Conservation (phyloP, 192 early-diverging fungal species). For the Coemansia sp. region DNA sequence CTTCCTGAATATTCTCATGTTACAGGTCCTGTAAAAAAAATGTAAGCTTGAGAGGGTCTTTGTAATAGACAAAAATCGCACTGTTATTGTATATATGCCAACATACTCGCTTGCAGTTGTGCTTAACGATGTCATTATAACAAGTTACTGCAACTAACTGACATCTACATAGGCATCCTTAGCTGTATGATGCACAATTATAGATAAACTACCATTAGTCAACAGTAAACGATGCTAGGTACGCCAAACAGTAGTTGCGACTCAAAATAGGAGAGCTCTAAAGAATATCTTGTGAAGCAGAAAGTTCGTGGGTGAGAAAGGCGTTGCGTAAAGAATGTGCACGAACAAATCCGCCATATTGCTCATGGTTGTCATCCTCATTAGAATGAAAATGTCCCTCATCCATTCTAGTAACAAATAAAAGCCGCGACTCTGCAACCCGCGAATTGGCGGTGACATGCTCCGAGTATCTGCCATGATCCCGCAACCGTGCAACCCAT, state of each 20-base stretch:
- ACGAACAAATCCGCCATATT: slow-evolving; percentile 8
- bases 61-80: too few species aligned
- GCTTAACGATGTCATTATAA: background rate
- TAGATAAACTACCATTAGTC: background rate
- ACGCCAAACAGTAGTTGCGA: background rate
- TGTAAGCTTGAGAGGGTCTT: too few species aligned
- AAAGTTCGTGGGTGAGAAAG: slow-evolving; percentile 31
- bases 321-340: slow-evolving; percentile 40
- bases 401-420: slow-evolving; percentile 27
- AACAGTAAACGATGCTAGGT: background rate
- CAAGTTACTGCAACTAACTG: background rate
- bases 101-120: too few species aligned
- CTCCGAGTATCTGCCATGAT: slow-evolving; percentile 20
- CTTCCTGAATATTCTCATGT: too few species aligned
- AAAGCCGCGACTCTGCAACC: slow-evolving; percentile 9
- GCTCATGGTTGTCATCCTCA: background rate
- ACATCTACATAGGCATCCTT: background rate
- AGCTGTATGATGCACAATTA: too few species aligned
- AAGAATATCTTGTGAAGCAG: background rate
- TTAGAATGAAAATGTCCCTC: slow-evolving; percentile 40
- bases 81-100: too few species aligned
- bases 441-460: too few species aligned
- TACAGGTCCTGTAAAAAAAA: too few species aligned
- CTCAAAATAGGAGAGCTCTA: background rate
- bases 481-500: slow-evolving; percentile 76